Base-by-base conservation (phyloP, 768 basidiomycete species). In the Coprinopsis cinerea region DNA sequence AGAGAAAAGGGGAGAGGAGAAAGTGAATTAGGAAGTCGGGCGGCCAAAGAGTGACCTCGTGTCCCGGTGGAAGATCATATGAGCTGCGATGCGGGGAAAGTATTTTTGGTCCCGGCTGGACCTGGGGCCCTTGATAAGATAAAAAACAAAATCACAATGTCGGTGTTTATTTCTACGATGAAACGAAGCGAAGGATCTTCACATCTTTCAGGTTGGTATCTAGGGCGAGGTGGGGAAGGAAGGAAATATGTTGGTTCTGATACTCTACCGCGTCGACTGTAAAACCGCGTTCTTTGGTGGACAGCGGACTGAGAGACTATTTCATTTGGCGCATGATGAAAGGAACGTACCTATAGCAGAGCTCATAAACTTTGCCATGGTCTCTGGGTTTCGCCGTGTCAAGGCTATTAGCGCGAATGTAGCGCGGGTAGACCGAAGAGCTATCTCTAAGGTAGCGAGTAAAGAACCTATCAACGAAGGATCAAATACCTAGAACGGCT, bases 401-500 rank as follows among this genome's bases (percentile, higher is more conserved):
- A 81, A 56, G 3, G 82, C 78, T 42, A 84, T 72, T 1, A 81
- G 49, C 1, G 74, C 75, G 26, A 37, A 55, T 46, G 59, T 64
- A 49, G 48, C 40, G 15, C 7, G 24, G 22, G 47, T 5, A 22
- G 56, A 39, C 3, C 59, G 68, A 23, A 84, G 63, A 10, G 72
- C 71, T 28, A 81, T 57, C 47, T 51, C 59, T 13, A 88, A 61
- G 4, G 76, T 73, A 11, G 67, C 67, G 1, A 82, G 70, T 2
- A 89, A 69, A 0, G 80, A 67, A 5, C 78, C 75, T 39, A 88
- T 75, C 34, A 88, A 64, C 9, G 59, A 59, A 6, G 83, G 82
- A 57, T 88, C 85, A 57, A 81, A 90, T 4, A 85, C 79, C 87
- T 89, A 17, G 11, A n/a, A 25, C 10, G 18, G 4, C 11, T 7